Evolutionary conservation across 2,329 filamentous ascomycete species (phyloP).

Genomic region (Nothopassalora personata): DNA sequence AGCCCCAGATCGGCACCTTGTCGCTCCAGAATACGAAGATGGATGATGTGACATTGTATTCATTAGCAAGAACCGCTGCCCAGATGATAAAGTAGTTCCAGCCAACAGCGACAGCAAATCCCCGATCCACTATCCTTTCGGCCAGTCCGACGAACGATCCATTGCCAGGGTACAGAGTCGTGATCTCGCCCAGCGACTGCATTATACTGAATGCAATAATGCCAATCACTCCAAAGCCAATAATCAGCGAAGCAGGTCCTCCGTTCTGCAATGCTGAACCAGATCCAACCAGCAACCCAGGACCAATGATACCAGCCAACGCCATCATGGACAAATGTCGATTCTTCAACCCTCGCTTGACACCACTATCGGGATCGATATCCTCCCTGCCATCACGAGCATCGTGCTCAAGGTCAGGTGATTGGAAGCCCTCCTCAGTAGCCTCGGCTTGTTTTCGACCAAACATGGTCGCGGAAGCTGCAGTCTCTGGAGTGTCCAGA

Average conservation of each 20-base stretch:
- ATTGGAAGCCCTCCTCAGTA: neutral
- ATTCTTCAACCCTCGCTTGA: conserved; percentile 65
- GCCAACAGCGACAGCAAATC: conserved; percentile 62
- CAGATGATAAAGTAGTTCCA: conserved; percentile 70
- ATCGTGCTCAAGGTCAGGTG: conserved; percentile 1
- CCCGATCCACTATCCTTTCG: conserved; percentile 65
- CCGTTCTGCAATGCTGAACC: conserved; percentile 64
- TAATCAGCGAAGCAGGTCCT: conserved; percentile 65
- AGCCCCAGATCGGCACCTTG: conserved; percentile 37
- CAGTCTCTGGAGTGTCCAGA: too few relatives aligned
- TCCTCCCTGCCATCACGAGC: neutral
- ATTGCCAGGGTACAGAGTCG: conserved; percentile 65
- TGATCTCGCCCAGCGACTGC: conserved; percentile 70
- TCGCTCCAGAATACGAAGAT: conserved; percentile 64
- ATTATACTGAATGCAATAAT: conserved; percentile 63
- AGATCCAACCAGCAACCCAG: conserved; percentile 66
- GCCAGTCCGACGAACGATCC: conserved; percentile 67
- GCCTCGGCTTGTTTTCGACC: conserved; percentile 1
- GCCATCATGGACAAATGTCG: conserved; percentile 58
- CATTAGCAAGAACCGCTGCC: conserved; percentile 61
- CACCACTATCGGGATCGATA: conserved; percentile 57
- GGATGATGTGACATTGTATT: conserved; percentile 64
- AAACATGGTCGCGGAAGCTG: neutral
- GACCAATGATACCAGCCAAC: conserved; percentile 54
- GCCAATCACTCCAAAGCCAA: conserved; percentile 68